Base-by-base conservation (phyloP, 495 filamentous ascomycete genomes). In the Neurospora tetrasperma region DNA sequence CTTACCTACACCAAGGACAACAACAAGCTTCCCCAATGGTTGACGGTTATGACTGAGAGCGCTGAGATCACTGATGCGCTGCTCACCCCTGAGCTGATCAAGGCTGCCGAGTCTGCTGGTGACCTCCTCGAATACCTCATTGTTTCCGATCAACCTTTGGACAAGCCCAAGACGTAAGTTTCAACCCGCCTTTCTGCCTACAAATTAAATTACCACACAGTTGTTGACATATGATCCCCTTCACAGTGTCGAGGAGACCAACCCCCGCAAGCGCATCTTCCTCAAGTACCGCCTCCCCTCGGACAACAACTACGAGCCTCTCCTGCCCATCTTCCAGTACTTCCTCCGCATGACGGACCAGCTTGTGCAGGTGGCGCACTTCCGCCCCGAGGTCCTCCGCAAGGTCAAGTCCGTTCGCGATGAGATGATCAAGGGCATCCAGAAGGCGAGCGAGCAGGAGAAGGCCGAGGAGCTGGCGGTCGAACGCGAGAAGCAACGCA, bases 31-130 rank as follows among this genome's bases (percentile, higher is more conserved):
- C 96, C 96, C n/a, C 82, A 84, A 72, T 98, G 96, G 96, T 86
- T 90, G 18, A 97, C 93, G 2, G 91, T 97, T 77, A 97, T 99
- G 96, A 94, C 88, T 74, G 96, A 99, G 86, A 97, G 90, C 79
- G 94, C 94, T 38, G 96, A 98, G 82, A 89, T 99, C 75, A 97
- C 94, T n/a, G 93, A 98, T 18, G 84, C 88, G 14, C 81, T 98
- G 48, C 85, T 98, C 43, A 96, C 93, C 38, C 87, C 91, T 40
- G 94, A 97, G 75, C 84, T 99, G 69, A 88, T 94, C 78, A 87
- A 92, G 71, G 94, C 94, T 16, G 86, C 97, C 76, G 88, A 91
- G 78, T 82, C 90, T 71, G 93, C 94, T 8, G 94, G 94, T 14
- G 91, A 96, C 73, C 82, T 87, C 27, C 89, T 99, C 72, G 92